phyloP scores from a whole-genome alignment of 2,329 filamentous ascomycete genomes.

The Fusarium secorum region DNA sequence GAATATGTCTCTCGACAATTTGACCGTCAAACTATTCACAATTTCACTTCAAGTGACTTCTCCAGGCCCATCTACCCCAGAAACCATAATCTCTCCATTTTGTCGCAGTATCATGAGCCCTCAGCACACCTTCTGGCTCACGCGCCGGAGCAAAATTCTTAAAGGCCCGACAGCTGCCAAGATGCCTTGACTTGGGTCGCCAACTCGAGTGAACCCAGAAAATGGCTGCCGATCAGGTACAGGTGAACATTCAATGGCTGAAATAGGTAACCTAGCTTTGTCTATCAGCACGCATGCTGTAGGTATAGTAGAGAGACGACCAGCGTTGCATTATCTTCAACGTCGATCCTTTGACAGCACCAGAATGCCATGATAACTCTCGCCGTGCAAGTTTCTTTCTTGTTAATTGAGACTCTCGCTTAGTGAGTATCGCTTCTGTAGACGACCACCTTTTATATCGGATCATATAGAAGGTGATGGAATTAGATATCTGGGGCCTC shows the following conservation, averaged over 20 bases:
- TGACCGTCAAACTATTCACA: not conserved
- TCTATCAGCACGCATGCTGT: slow-evolving; percentile 11
- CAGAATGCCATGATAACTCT: not conserved
- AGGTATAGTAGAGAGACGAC: slow-evolving; percentile 8
- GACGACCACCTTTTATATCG: not conserved
- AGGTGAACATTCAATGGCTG: slow-evolving; percentile 34
- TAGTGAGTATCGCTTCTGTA: not conserved
- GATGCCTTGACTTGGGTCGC: slow-evolving; percentile 13
- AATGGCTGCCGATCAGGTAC: slow-evolving; percentile 39
- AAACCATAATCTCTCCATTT: not conserved
- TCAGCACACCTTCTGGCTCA: slow-evolving; percentile 23
- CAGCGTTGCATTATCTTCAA: slow-evolving; percentile 11
- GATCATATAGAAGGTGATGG: slow-evolving; percentile 10
- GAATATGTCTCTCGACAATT: not conserved
- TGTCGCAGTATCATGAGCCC: not conserved
- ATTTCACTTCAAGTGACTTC: not conserved
- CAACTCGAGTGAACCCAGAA: slow-evolving; percentile 17
- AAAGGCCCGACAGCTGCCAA: slow-evolving; percentile 35
- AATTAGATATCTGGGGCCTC: slow-evolving; percentile 24
- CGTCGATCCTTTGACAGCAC: not conserved
- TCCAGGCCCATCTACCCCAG: not conserved
- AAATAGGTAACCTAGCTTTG: slow-evolving; percentile 3
- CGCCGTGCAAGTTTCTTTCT: not conserved
- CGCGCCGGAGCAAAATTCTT: slow-evolving; percentile 13
- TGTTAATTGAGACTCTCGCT: not conserved